phyloP scores from a whole-genome alignment of 176 grass and related monocot genomes.

The Canna indica region DNA sequence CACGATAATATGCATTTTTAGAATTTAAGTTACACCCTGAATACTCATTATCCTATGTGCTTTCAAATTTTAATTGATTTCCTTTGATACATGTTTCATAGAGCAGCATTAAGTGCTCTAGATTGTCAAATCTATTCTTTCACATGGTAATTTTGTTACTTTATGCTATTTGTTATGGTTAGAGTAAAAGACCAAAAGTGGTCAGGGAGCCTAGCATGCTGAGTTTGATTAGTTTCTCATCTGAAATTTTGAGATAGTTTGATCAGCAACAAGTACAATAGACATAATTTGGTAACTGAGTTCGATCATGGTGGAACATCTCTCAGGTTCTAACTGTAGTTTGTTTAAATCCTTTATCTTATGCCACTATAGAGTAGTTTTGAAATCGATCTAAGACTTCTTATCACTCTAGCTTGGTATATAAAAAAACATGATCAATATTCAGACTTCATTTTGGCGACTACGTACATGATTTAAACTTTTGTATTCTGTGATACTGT shows the following conservation, averaged over 20 bases:
- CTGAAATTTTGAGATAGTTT: background rate
- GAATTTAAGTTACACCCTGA: background rate
- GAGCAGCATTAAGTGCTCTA: background rate
- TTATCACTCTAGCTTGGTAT: background rate
- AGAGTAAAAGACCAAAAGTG: background rate
- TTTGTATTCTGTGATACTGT: background rate
- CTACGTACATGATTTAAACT: background rate
- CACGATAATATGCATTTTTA: background rate
- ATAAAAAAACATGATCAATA: background rate
- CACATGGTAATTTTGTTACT: background rate
- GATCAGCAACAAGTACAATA: too few relatives aligned
- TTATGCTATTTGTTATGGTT: background rate
- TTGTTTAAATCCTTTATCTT: background rate
- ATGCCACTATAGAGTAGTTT: background rate
- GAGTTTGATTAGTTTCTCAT: background rate
- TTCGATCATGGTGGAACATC: background rate
- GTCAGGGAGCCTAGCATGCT: background rate
- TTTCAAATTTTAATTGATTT: background rate
- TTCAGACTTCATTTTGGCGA: background rate
- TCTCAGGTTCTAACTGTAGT: background rate
- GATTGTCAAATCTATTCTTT: background rate
- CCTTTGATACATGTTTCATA: background rate
- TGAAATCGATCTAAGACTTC: too few relatives aligned
- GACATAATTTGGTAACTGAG: background rate
- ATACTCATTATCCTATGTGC: background rate